Evolutionary conservation across 345 rosid genomes (phyloP), one percentile per base, ranked within the genome.

Genomic region (Gossypium longicalyx): DNA sequence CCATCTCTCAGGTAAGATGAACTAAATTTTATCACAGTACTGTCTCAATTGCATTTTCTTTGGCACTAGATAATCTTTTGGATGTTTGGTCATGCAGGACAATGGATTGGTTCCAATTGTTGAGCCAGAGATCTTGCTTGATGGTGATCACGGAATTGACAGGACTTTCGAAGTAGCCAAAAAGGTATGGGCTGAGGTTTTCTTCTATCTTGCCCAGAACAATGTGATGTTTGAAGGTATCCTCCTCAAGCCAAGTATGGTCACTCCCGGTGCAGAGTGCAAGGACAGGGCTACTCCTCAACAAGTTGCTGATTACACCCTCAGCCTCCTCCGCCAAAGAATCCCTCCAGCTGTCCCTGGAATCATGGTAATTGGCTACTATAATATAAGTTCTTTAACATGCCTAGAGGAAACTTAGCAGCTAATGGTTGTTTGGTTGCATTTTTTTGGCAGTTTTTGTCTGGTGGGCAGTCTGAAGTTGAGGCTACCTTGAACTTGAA

Each of bases 401-500:
- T 43, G 49, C 49, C 16, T 15, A 20, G 13, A 9, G 9, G 23
- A 27, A 45, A 54, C 66, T 45, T 20, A 12, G 41, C 15, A 20
- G 41, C 67, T 56, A 65, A 59, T 57, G 38, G 13, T 20, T 41
- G 29, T 7, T 71, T 71, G 74, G 53, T 47, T 47, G 15, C 59
- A 7, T 19, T 16, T n/a, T 77, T 34, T 54, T 77, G 51, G 82
- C 94, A 94, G 97, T 94, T 94, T 83, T 83, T 94, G 92, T 94
- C 98, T 44, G 97, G 98, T 44, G 97, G 98, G 67, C 98, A 94
- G 80, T 94, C 98, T n/a, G 97, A 94, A 80, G 90, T 90, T 73
- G 97, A 94, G 82, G 98, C 97, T 38, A 94, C 98, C 48, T 76
- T 90, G 78, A 94, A 94, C 89, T 85, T 94, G 78, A 94, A 94